These are phyloP conservation scores for Kluyveromyces sp. DNA, from an alignment of 1,139 yeast species.

Conservation along the genomic window DNA sequence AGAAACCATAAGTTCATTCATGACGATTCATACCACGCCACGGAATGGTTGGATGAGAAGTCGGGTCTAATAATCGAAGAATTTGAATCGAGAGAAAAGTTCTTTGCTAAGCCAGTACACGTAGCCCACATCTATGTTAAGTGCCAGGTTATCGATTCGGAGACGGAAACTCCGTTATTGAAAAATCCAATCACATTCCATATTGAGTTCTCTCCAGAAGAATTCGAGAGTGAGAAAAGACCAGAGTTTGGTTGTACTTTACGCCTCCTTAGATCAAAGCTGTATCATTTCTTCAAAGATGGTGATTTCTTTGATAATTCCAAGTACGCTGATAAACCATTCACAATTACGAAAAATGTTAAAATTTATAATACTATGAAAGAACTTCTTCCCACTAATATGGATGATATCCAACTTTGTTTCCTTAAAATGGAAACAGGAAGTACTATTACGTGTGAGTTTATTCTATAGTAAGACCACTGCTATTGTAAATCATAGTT, in stretches of 20 bases:
- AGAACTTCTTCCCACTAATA: conserved; percentile 22
- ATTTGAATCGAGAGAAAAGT: conserved; percentile 55
- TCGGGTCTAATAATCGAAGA: conserved; percentile 31
- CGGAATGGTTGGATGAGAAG: conserved; percentile 26
- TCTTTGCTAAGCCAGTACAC: conserved; percentile 64
- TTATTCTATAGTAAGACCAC: conserved; percentile 18
- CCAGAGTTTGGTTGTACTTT: conserved; percentile 69
- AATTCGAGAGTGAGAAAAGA: conserved; percentile 45
- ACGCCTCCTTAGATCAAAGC: conserved; percentile 48
- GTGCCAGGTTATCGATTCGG: conserved; percentile 34
- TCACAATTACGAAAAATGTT: conserved; percentile 31
- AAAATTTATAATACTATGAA: conserved; percentile 29
- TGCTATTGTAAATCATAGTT: no score
- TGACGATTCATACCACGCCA: conserved; percentile 29
- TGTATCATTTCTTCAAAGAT: conserved; percentile 45
- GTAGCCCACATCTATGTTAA: conserved; percentile 65
- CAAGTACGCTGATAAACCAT: conserved; percentile 9
- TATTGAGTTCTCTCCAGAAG: conserved; percentile 77
- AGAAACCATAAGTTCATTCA: conserved; percentile 23
- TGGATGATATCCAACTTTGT: conserved; percentile 48
- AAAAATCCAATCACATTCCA: conserved; percentile 44
- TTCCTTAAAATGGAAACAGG: conserved; percentile 63
- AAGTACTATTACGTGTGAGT: conserved; percentile 44
- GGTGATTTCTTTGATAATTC: conserved; percentile 37
- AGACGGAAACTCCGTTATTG: conserved; percentile 18